A percentile compares a stretch with the other conserved stretches of the same genome.
Evolutionary conservation across 1,284 basidiomycete species (phyloP).

Genomic region (Apiotrichum laibachii): DNA sequence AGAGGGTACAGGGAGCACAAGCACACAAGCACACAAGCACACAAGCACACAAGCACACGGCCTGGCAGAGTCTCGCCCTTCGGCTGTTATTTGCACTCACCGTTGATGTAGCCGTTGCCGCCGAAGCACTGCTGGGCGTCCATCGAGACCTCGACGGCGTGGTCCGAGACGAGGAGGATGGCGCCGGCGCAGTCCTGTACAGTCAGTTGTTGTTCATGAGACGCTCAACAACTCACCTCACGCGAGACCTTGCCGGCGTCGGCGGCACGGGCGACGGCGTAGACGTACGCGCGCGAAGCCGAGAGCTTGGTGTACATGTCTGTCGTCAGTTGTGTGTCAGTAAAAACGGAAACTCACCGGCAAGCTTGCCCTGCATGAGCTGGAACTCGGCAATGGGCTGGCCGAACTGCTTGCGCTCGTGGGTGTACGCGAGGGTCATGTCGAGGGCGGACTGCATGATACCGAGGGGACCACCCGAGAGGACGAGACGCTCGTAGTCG

Average conservation of each 20-base stretch:
- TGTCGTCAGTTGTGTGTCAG: constrained; percentile 8
- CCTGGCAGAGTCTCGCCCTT: constrained; percentile 12
- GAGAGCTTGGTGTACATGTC: constrained; percentile 96
- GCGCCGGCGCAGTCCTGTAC: constrained; percentile 79
- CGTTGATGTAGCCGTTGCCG: constrained; percentile 90
- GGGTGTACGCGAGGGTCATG: constrained; percentile 80
- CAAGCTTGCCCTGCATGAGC: constrained; percentile 80
- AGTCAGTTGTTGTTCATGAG: no score
- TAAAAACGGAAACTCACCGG: constrained; percentile 34
- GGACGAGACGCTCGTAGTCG: constrained; percentile 85
- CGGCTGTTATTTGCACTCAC: constrained; percentile 50
- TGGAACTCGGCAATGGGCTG: constrained; percentile 87
- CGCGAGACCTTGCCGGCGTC: constrained; percentile 78
- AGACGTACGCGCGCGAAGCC: constrained; percentile 85
- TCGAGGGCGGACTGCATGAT: constrained; percentile 95
- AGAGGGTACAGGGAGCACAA: no score
- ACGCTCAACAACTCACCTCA: constrained; percentile 38
- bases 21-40: no score
- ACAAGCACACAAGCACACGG: no score
- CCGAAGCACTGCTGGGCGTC: constrained; percentile 90
- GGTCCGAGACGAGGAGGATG: constrained; percentile 86
- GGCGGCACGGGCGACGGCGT: constrained; percentile 85
- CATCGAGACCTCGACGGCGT: constrained; percentile 81
- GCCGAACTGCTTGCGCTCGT: constrained; percentile 87
- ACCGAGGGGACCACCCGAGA: constrained; percentile 80